Conservation (phyloP, 805 yeast genomes). For the Lachancea cidri region DNA sequence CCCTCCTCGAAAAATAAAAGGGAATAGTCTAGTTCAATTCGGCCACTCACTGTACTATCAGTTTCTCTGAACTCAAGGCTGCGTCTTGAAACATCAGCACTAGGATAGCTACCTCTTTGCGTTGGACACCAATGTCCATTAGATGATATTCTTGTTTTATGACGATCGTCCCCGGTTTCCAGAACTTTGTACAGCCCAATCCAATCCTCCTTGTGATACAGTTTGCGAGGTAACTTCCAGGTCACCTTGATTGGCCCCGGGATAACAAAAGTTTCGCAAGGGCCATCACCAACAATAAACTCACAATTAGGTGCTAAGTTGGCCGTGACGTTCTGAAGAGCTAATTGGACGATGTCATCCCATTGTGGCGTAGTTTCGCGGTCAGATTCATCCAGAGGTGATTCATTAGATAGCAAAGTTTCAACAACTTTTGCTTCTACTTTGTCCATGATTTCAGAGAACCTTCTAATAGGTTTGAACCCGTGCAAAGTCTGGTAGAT, state of each 20-base stretch:
- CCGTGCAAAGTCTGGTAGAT: conserved; percentile 39
- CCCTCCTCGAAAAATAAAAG: conserved; percentile 63
- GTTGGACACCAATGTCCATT: conserved; percentile 61
- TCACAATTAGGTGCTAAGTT: conserved; percentile 25
- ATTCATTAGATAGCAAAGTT: conserved; percentile 2
- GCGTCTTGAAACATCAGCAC: conserved; percentile 14
- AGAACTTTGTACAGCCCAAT: conserved; percentile 65
- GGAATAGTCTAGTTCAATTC: conserved; percentile 43
- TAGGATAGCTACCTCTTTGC: conserved; percentile 32
- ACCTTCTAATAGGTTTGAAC: conserved; percentile 31
- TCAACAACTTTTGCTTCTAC: conserved; percentile 26
- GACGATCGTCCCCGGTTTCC: conserved; percentile 52
- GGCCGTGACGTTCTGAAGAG: conserved; percentile 22
- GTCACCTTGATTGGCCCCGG: conserved; percentile 44
- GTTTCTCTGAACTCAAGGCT: conserved; percentile 10
- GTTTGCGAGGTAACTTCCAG: conserved; percentile 48
- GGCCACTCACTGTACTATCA: conserved; percentile 36
- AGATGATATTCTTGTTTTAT: conserved; percentile 55
- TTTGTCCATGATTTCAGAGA: conserved; percentile 38
- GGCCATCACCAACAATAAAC: conserved; percentile 26
- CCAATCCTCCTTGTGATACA: conserved; percentile 58
- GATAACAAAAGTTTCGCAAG: conserved; percentile 30
- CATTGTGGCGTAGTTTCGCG: conserved; percentile 5
- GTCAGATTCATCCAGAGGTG: conserved; percentile 2
- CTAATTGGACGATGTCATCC: conserved; percentile 9